phyloP scores from a whole-genome alignment of 1,284 basidiomycete genomes.

The Porogramme epimiltina region DNA sequence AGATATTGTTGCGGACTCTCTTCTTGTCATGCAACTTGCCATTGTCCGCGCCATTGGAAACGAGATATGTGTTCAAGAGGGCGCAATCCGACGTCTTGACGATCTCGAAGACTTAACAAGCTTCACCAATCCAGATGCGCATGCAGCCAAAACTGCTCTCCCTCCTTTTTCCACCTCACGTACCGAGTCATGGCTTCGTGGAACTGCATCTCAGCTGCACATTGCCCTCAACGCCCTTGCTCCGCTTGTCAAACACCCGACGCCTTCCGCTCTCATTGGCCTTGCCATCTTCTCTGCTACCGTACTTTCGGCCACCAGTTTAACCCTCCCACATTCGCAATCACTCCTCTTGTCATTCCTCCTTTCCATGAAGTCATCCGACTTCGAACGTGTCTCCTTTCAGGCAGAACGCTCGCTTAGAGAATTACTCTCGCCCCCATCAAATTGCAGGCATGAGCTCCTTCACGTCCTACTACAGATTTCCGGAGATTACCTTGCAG shows the following conservation, averaged over 20 bases:
- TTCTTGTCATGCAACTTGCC: slow-evolving; percentile 58
- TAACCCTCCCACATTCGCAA: slow-evolving; percentile 66
- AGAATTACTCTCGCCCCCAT: slow-evolving; percentile 44
- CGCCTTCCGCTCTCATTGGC: slow-evolving; percentile 57
- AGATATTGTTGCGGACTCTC: slow-evolving; percentile 59
- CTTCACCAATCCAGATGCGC: not conserved
- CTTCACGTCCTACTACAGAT: slow-evolving; percentile 56
- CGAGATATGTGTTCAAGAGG: slow-evolving; percentile 62
- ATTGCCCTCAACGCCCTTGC: slow-evolving; percentile 66
- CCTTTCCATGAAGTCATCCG: slow-evolving; percentile 59
- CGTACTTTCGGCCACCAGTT: slow-evolving; percentile 54
- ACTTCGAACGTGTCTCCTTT: slow-evolving; percentile 53
- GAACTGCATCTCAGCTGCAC: slow-evolving; percentile 67
- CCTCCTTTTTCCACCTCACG: slow-evolving; percentile 48
- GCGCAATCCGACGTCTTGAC: slow-evolving; percentile 54
- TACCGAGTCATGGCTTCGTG: slow-evolving; percentile 61
- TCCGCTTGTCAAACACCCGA: slow-evolving; percentile 67
- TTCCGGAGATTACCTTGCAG: slow-evolving; percentile 64
- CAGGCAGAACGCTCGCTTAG: slow-evolving; percentile 51
- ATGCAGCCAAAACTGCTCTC: not conserved
- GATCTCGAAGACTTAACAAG: slow-evolving; percentile 57
- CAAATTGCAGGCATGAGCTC: slow-evolving; percentile 45
- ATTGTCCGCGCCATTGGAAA: slow-evolving; percentile 65
- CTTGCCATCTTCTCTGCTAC: slow-evolving; percentile 55
- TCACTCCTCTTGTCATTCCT: slow-evolving; percentile 71